Evolutionary conservation across 2,329 filamentous ascomycete genomes (phyloP).

Genomic region (Eurotiales sp.): DNA sequence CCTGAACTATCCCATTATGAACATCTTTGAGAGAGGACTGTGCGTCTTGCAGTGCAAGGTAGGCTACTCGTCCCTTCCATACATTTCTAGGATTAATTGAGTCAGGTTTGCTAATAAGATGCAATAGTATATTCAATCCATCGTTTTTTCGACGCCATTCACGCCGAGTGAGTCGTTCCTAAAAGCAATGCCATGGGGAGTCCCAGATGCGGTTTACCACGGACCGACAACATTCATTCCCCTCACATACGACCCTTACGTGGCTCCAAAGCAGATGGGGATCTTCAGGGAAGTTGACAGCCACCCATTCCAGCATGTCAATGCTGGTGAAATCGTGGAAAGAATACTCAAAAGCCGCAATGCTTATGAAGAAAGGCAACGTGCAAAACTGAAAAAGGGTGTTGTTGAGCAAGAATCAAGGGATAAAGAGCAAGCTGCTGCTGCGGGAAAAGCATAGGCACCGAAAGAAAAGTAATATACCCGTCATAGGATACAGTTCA

Average conservation of each 20-base stretch:
- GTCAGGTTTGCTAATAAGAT: background rate
- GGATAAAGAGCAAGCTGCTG: slow-evolving; percentile 11
- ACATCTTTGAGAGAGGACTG: slow-evolving; percentile 91
- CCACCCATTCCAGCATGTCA: slow-evolving; percentile 82
- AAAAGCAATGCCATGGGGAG: slow-evolving; percentile 66
- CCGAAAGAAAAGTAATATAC: background rate
- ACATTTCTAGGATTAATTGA: background rate
- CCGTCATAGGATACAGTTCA: background rate
- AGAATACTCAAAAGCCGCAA: slow-evolving; percentile 83
- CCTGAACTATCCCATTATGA: slow-evolving; percentile 99
- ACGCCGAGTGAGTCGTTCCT: slow-evolving; percentile 78
- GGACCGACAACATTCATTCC: slow-evolving; percentile 91
- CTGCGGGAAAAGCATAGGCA: background rate
- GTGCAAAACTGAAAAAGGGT: slow-evolving; percentile 83
- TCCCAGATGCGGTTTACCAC: slow-evolving; percentile 82
- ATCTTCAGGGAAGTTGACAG: slow-evolving; percentile 76
- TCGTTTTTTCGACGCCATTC: slow-evolving; percentile 88
- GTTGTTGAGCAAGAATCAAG: slow-evolving; percentile 58
- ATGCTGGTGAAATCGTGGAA: slow-evolving; percentile 86
- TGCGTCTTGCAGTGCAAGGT: slow-evolving; percentile 94
- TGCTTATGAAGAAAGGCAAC: slow-evolving; percentile 87
- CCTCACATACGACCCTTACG: slow-evolving; percentile 73
- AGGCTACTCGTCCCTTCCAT: slow-evolving; percentile 30
- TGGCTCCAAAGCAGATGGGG: slow-evolving; percentile 72
- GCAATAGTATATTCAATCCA: slow-evolving; percentile 75